Evolutionary conservation across 345 rosid genomes (phyloP), one percentile per base, ranked within the genome.

Genomic region (Camelina hispida): DNA sequence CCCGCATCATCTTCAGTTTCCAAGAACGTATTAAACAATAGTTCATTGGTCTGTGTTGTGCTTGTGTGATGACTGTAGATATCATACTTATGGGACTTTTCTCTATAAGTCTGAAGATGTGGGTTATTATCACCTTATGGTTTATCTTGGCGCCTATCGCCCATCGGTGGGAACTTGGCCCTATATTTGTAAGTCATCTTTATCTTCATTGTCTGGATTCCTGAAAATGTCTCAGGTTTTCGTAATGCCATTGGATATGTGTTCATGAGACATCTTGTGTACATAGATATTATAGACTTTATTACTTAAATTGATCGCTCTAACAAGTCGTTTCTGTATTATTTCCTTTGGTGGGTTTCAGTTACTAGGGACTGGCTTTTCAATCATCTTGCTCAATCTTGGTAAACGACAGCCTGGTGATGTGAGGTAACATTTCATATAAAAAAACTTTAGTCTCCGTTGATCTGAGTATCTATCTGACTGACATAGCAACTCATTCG

Each of bases 361-460:
- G 96, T 80, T 93, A 82, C 86, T 90, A 32, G 95, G 81, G 53
- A 90, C 96, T 18, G 98, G 95, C 65, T 93, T 93, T 76, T 73
- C 84, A 38, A 71, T 89, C 60, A 90, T 93, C 73, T 85, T 93
- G 73, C 74, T 93, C 71, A 93, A 93, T 80, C 95, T 89, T 77
- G 95, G 96, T 77, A 79, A 79, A 71, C 83, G 90, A 70, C 91
- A 85, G 80, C 90, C 95, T 22, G 95, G 96, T 83, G 98, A 93
- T 68, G 66, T 84, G 79, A 93, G 98, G 96, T 93, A 88, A 35
- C 69, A 62, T 16, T 53, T 22, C 14, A 2, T 2, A 23, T n/a
- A n/a, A n/a, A 18, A n/a, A 35, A 17, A 35, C 48, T 7, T n/a
- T 9, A 51, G 20, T 57, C 55, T 67, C 46, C 22, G 14, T 60